Evolutionary conservation across 768 basidiomycete species (phyloP), one percentile per base, ranked within the genome.

Genomic region (Podaxis pistillaris): DNA sequence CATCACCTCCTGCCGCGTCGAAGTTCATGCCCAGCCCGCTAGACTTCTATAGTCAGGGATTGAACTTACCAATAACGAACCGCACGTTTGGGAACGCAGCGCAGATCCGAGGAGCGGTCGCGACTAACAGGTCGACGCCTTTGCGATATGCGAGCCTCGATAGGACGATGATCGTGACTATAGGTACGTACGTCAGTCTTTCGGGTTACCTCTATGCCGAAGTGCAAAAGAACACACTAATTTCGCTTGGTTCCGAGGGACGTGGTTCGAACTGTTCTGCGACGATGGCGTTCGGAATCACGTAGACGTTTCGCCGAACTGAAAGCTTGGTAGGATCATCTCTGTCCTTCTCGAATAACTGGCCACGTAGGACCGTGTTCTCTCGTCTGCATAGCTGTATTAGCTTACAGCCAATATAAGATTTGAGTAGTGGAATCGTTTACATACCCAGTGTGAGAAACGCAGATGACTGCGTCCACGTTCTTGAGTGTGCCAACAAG

Each of bases 121-220:
- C 94, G 0, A 98, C 91, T 4, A 99, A 85, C 2, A 99, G 84
- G 70, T 99, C 97, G 57, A 99, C 89, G 0, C 97, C 97, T 78
- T 98, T 99, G 54, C 97, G 86, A 69, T 98, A 98, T 0, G 91
- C 94, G 33, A 98, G 79, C 13, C 97, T 87, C 1, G 94, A 94
- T 11, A 99, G 74, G 12, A 97, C 86, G 2, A 99, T 88, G 50
- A 99, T 92, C 2, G 90, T 97, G 61, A 98, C 96, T 96, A 69
- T n/a, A 28, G 56, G 26, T 53, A 6, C 30, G 26, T 53, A 6
- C 30, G 36, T 64, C 15, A 66, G 51, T 28, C 40, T 24, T 24
- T 46, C 58, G 17, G 28, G 17, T 54, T 12, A 40, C 40, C 22
- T 13, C 41, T 30, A 30, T 12, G 2, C 53, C 33, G 26, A 52